phyloP scores from a whole-genome alignment of 305 asterid genomes.

The Fraxinus latifolia region DNA sequence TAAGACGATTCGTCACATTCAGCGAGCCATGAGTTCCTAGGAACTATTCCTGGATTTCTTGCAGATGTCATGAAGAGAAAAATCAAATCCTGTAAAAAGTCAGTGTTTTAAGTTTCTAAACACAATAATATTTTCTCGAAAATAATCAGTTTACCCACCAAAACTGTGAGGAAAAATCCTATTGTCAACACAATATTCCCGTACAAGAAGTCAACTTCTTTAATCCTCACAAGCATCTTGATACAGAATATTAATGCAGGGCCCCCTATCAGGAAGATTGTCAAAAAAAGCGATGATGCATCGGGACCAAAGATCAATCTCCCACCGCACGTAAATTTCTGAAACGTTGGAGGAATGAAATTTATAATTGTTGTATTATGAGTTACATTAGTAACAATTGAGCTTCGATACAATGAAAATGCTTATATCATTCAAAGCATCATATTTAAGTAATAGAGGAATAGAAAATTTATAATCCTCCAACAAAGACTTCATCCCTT shows the following conservation, averaged over 20 bases:
- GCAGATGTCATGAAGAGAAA: slow-evolving; percentile 81
- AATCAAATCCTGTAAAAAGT: slow-evolving; percentile 52
- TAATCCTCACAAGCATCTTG: slow-evolving; percentile 27
- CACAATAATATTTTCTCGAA: background rate
- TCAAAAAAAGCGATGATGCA: slow-evolving; percentile 34
- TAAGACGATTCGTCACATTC: slow-evolving; percentile 39
- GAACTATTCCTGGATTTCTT: slow-evolving; percentile 80
- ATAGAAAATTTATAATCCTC: background rate
- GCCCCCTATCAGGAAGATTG: slow-evolving; percentile 37
- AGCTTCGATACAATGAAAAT: background rate
- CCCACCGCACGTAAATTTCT: slow-evolving; percentile 57
- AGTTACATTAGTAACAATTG: background rate
- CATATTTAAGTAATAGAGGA: background rate
- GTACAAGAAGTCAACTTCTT: slow-evolving; percentile 34
- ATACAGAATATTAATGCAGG: slow-evolving; percentile 43
- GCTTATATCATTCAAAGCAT: background rate
- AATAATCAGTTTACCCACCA: slow-evolving; percentile 46
- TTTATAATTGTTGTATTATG: background rate
- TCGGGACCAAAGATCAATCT: slow-evolving; percentile 47
- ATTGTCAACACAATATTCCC: slow-evolving; percentile 43
- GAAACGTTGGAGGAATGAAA: slow-evolving; percentile 22
- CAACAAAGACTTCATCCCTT: background rate
- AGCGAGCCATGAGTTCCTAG: slow-evolving; percentile 58
- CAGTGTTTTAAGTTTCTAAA: slow-evolving; percentile 11
- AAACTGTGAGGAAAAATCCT: slow-evolving; percentile 55